Evolutionary conservation across 78 protist genomes (phyloP).

Genomic region (Protostelium mycophagum): DNA sequence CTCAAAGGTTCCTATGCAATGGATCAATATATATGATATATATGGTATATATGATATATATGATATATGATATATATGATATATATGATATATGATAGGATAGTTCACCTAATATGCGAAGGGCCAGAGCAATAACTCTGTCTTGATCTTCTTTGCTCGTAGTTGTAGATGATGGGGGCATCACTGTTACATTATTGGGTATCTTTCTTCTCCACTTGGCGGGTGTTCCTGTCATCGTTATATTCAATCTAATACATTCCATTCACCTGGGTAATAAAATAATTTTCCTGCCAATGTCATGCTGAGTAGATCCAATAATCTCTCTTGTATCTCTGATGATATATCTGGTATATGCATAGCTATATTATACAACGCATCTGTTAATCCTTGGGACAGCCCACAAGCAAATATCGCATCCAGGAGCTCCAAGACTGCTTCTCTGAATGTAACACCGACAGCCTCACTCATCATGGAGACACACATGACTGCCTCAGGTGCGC

Average conservation of each 20-base stretch:
- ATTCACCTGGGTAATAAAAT: conserved; percentile 21
- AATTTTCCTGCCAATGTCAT: conserved; percentile 24
- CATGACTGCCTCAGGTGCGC: conserved; percentile 58
- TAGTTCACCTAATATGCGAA: conserved; percentile 5
- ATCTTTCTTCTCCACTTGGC: conserved; percentile 11
- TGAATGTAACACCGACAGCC: conserved; percentile 34
- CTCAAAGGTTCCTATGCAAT: conserved; percentile 75
- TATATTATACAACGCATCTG: conserved; percentile 30
- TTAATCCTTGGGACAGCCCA: conserved; percentile 24
- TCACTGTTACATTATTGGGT: background rate
- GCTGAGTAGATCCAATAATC: conserved; percentile 16
- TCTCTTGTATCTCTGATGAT: conserved; percentile 46
- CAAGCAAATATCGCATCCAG: conserved; percentile 44
- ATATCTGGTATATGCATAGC: conserved; percentile 35
- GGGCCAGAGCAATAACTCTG: conserved; percentile 43
- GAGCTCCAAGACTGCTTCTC: conserved; percentile 12
- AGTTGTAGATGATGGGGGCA: background rate
- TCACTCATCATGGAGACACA: conserved; percentile 57
- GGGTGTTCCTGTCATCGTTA: too few relatives aligned
- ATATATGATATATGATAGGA: too few relatives aligned
- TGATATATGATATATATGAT: too few relatives aligned
- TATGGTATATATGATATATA: too few relatives aligned
- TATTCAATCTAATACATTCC: too few relatives aligned
- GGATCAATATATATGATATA: background rate
- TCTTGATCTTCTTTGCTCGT: background rate